These are phyloP conservation scores for Xerocomellus dryophilus DNA, from an alignment of 768 basidiomycete species.

Conservation along the genomic window DNA sequence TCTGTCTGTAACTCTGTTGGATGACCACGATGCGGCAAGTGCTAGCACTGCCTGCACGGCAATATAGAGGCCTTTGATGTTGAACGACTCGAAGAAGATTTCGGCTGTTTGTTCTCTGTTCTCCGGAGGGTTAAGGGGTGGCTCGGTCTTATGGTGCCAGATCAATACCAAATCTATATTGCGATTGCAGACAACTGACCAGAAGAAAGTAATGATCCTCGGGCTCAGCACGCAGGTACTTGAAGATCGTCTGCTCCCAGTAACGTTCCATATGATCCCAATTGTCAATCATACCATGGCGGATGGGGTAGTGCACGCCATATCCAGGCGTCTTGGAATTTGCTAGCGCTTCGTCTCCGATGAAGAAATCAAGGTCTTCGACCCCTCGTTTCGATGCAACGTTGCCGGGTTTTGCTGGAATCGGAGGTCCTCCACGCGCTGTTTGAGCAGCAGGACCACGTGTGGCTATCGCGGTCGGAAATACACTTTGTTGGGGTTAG, in stretches of 20 bases:
- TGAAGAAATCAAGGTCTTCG: slow-evolving; percentile 99
- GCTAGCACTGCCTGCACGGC: slow-evolving; percentile 98
- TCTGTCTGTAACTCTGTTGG: slow-evolving; percentile 82
- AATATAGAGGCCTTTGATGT: slow-evolving; percentile 97
- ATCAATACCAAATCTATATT: background rate
- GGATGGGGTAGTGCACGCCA: slow-evolving; percentile 92
- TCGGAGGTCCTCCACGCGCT: slow-evolving; percentile 65
- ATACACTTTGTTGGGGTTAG: slow-evolving; percentile 57
- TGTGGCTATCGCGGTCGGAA: slow-evolving; percentile 95
- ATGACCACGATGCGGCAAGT: slow-evolving; percentile 96
- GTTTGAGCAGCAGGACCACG: slow-evolving; percentile 61
- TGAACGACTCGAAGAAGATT: slow-evolving; percentile 99
- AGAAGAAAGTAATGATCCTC: slow-evolving; percentile 98
- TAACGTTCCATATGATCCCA: slow-evolving; percentile 99
- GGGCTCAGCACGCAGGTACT: slow-evolving; percentile 96
- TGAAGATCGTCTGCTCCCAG: slow-evolving; percentile 99
- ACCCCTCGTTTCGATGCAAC: slow-evolving; percentile 96
- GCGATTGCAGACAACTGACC: slow-evolving; percentile 47
- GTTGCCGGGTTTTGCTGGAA: slow-evolving; percentile 84
- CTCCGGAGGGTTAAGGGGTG: slow-evolving; percentile 96
- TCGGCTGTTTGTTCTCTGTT: slow-evolving; percentile 99
- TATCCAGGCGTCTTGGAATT: slow-evolving; percentile 95
- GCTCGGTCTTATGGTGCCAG: slow-evolving; percentile 76
- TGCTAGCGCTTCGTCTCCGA: slow-evolving; percentile 95
- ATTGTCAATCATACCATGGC: slow-evolving; percentile 97